Evolutionary conservation across 805 yeast genomes (phyloP), one percentile per base, ranked within the genome.

Genomic region (Kodamaea kaohsiungensis): DNA sequence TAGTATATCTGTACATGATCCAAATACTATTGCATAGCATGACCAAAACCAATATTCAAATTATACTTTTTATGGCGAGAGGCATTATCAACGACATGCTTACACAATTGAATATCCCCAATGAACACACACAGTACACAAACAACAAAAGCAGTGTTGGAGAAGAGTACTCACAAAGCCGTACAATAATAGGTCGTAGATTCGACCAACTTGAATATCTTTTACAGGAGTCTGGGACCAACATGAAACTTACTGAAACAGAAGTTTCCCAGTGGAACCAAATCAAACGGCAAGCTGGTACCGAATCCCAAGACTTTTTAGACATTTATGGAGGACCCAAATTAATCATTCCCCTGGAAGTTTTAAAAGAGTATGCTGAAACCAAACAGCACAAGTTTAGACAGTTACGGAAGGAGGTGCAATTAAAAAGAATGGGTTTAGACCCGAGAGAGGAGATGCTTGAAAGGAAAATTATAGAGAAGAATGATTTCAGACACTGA

Each of bases 61-160:
- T 19, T 27, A 33, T 37, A 12, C 19, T 35, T 10, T 49, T 54
- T n/a, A 17, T 58, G 16, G 48, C 51, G 2, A 30, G 59, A 19
- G 59, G 57, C 12, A 25, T 53, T 15, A n/a, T 58, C 6, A 13
- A 46, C 12, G 61, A 58, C 9, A 56, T 58, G 38, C 42, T 50
- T 12, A 16, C n/a, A 1, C 50, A 50, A 35, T 49, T 56, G 27
- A 25, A 19, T 1, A 51, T 58, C 18, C 57, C 59, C 2, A 16
- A 33, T 15, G 61, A 58, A 49, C 22, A 17, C 17, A 19, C 19
- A 9, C 25, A 40, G 22, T 40, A 40, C 25, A 40, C 15, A 17
- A 46, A 33, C 9, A 7, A 7, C 30, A 50, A 50, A 43, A 7
- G 2, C 7, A 45, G 53, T 15, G 53, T 51, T 7, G 53, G 53